A percentile compares a stretch with the other conserved stretches of the same genome.
phyloP scores from a whole-genome alignment of 192 early-diverging fungal genomes.

The Funneliformis geosporum region DNA sequence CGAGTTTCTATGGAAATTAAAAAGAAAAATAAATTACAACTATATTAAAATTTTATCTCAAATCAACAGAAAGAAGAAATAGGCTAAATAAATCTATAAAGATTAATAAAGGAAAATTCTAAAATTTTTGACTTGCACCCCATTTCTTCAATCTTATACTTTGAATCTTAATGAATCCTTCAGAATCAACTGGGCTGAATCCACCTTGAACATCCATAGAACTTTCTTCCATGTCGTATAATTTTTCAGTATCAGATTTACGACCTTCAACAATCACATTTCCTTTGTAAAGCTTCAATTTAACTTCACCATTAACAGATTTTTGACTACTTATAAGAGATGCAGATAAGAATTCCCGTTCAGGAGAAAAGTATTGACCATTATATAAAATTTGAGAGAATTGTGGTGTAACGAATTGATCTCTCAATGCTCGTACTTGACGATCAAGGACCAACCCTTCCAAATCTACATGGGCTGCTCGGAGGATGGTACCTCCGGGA shows the following conservation, averaged over 20 bases:
- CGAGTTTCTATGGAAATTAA: too few species aligned
- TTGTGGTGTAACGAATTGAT: constrained; percentile 86
- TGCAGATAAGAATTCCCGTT: constrained; percentile 86
- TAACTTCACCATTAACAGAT: constrained; percentile 89
- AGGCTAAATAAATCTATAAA: too few species aligned
- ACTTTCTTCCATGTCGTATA: constrained; percentile 95
- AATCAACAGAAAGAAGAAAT: too few species aligned
- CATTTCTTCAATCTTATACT: constrained; percentile 93
- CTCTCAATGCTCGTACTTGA: constrained; percentile 90
- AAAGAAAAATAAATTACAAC: too few species aligned
- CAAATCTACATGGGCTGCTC: constrained; percentile 92
- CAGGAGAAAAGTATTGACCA: constrained; percentile 95
- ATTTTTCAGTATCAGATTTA: constrained; percentile 67
- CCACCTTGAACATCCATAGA: constrained; percentile 94
- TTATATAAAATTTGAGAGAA: constrained; percentile 86
- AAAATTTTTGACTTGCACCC: constrained; percentile 34
- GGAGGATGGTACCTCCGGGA: constrained; percentile 94
- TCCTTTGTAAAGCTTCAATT: constrained; percentile 97
- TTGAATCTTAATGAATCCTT: constrained; percentile 98
- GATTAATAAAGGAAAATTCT: too few species aligned
- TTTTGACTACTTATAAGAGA: constrained; percentile 81
- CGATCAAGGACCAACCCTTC: constrained; percentile 96
- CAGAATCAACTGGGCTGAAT: constrained; percentile 89
- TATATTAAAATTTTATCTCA: too few species aligned
- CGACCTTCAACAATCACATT: constrained; percentile 88